phyloP scores from a whole-genome alignment of 2,329 filamentous ascomycete species.

The Magnaporthiopsis rhizophila region DNA sequence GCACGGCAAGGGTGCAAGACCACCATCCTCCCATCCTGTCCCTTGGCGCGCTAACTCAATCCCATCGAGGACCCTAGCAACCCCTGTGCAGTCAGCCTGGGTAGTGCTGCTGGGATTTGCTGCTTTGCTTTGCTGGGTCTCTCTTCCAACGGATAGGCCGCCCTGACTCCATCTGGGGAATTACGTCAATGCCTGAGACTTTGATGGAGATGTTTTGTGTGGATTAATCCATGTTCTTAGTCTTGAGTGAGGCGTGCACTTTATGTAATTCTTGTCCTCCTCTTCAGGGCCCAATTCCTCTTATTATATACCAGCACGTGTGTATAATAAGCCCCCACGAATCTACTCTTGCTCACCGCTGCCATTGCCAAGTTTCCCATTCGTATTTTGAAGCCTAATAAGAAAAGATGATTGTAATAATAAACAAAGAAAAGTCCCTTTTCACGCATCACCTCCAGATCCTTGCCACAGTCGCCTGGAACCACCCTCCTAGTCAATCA shows the following conservation, averaged over 20 bases:
- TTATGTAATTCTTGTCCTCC: not conserved
- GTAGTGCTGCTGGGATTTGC: not conserved
- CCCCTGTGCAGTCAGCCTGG: not conserved
- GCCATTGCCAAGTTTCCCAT: not conserved
- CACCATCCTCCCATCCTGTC: not conserved
- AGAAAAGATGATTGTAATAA: too few species aligned
- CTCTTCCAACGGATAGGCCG: not conserved
- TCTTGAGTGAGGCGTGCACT: not conserved
- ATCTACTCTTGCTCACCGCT: not conserved
- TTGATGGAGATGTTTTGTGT: not conserved
- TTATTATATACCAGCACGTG: not conserved
- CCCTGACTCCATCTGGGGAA: not conserved
- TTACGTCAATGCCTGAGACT: not conserved
- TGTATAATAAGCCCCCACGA: too few species aligned
- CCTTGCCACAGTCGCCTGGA: not conserved
- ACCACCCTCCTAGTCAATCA: not conserved
- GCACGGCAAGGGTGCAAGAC: not conserved
- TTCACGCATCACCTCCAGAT: not conserved
- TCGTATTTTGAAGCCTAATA: not conserved
- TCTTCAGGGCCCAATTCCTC: too few species aligned
- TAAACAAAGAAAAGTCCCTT: not conserved
- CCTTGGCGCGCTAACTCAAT: not conserved
- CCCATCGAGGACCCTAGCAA: not conserved
- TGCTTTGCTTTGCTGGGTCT: not conserved
- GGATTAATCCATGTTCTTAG: not conserved